A percentile compares a stretch with the other conserved stretches of the same genome.
phyloP scores from a whole-genome alignment of 1,284 basidiomycete genomes.

The Leccinum fallax region DNA sequence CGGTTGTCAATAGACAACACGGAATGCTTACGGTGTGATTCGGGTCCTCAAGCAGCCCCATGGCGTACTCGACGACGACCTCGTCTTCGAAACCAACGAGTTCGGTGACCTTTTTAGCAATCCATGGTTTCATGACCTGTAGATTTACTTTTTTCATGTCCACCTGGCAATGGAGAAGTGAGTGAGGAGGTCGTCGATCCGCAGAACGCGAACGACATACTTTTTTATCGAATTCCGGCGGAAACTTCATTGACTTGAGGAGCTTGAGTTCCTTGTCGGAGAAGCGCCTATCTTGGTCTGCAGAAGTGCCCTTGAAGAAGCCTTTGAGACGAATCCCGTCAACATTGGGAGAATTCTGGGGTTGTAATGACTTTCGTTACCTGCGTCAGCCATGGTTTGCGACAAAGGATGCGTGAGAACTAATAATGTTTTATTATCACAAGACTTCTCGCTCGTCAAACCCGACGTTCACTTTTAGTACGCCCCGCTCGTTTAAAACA shows the following conservation, averaged over 20 bases:
- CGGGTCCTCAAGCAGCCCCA: conserved; percentile 88
- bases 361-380: conserved; percentile 36
- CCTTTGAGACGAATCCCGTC: conserved; percentile 43
- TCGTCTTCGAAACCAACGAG: conserved; percentile 96
- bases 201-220: conserved; percentile 41
- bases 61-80: conserved; percentile 94
- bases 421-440: conserved; percentile 11
- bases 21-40: conserved; percentile 67
- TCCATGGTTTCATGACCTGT: conserved; percentile 89
- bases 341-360: not conserved
- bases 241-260: conserved; percentile 89
- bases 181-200: not conserved
- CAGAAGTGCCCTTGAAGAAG: conserved; percentile 86
- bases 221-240: conserved; percentile 87
- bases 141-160: conserved; percentile 96
- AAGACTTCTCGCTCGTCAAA: conserved; percentile 37
- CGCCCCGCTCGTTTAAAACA: conserved; percentile 28
- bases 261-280: conserved; percentile 93
- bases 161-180: conserved; percentile 47
- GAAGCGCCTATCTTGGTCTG: conserved; percentile 87
- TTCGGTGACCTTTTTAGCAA: conserved; percentile 88
- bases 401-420: conserved; percentile 23
- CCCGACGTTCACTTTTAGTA: conserved; percentile 32
- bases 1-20: not conserved
- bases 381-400: conserved; percentile 57